A percentile compares a stretch with the other conserved stretches of the same genome.
Evolutionary conservation across 1,284 basidiomycete species (phyloP).

Genomic region (Wallemia hederae): DNA sequence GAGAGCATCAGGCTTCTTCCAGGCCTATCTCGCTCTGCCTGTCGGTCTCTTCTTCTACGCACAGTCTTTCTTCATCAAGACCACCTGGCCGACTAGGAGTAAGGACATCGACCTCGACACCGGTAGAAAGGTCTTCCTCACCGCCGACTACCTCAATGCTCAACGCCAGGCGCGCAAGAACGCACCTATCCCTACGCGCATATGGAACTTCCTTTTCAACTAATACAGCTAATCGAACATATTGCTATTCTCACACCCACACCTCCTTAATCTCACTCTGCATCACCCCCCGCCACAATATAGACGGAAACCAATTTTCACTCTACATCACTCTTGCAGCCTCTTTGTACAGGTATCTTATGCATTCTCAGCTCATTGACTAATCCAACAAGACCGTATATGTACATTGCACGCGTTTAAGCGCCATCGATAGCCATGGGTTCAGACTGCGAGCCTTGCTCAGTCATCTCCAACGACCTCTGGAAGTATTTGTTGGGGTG

Average conservation of each 20-base stretch:
- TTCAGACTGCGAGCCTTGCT: background rate
- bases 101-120: background rate
- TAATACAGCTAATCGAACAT: no score
- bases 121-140: background rate
- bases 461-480: slow-evolving; percentile 18
- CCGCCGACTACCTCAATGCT: background rate
- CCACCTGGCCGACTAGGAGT: background rate
- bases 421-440: background rate
- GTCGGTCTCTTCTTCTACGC: slow-evolving; percentile 14
- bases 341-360: no score
- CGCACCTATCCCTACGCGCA: background rate
- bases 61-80: background rate
- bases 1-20: slow-evolving; percentile 21
- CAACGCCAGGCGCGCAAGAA: background rate
- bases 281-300: background rate
- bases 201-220: background rate
- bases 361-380: no score
- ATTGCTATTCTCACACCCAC: no score
- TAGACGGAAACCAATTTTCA: background rate
- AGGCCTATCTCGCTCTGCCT: slow-evolving; percentile 18
- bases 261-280: background rate
- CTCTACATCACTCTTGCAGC: background rate
- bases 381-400: no score
- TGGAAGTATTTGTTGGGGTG: slow-evolving; percentile 66
- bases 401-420: background rate